phyloP scores from a whole-genome alignment of 805 yeast species.

The Saccharomycodes ludwigii region DNA sequence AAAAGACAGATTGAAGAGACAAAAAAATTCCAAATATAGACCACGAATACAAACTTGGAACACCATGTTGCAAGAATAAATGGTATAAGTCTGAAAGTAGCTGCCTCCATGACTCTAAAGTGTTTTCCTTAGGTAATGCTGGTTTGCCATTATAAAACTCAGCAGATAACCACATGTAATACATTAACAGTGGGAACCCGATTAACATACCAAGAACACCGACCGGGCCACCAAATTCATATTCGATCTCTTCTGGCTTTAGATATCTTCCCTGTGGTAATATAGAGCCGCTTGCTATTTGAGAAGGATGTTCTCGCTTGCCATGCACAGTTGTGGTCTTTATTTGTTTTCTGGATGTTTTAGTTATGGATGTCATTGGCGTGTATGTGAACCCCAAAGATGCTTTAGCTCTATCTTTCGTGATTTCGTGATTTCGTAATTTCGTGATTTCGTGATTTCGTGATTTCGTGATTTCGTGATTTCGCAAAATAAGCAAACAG shows the following conservation, averaged over 20 bases:
- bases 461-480: too few relatives aligned
- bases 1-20: slow-evolving; percentile 55
- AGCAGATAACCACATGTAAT: slow-evolving; percentile 91
- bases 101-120: slow-evolving; percentile 31
- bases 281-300: slow-evolving; percentile 9
- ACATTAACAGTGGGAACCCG: slow-evolving; percentile 90
- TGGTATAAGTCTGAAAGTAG: slow-evolving; percentile 35
- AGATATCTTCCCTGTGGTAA: slow-evolving; percentile 28
- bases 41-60: slow-evolving; percentile 55
- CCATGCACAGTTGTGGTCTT: too few relatives aligned
- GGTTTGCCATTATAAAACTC: slow-evolving; percentile 63
- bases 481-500: too few relatives aligned
- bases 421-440: too few relatives aligned
- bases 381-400: too few relatives aligned
- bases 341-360: too few relatives aligned
- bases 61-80: slow-evolving; percentile 37
- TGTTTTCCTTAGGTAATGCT: slow-evolving; percentile 56
- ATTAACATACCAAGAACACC: slow-evolving; percentile 88
- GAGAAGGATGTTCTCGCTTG: not conserved
- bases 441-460: too few relatives aligned
- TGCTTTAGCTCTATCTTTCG: too few relatives aligned
- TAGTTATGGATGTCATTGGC: too few relatives aligned
- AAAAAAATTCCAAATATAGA: slow-evolving; percentile 60
- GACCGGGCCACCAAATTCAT: slow-evolving; percentile 86
- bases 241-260: slow-evolving; percentile 46